Base-by-base conservation (phyloP, 306 rosid species). In the Casuarina glauca region DNA sequence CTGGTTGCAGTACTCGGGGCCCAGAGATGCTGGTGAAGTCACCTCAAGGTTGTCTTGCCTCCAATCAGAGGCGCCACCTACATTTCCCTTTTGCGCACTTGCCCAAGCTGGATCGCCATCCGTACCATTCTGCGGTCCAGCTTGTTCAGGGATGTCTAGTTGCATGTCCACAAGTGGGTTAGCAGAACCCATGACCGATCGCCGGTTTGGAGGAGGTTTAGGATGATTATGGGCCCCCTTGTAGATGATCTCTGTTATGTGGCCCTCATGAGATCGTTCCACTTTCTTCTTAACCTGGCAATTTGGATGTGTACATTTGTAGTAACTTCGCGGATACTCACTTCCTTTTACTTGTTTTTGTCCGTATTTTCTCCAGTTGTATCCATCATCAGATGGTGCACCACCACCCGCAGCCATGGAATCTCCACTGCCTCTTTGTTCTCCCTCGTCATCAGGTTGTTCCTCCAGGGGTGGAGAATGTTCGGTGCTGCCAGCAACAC, bases 281-380 rank as follows among this genome's bases (percentile, higher is more conserved):
- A 94, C 97, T 77, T 94, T 94, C 93, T 92, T 94, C 86, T 91
- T 94, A 52, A 94, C 98, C 58, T 62, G 94, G 83, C 98, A 94
- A 78, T 88, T 91, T 3, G 89, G 86, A 82, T 90, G 91, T 0
- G 98, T 94, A 80, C 98, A 94, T 80, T 94, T 94, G 87, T 91
- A 94, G 83, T 94, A 94, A 83, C 98, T 94, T 41, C 98, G 89
- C 0, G 98, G 98, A 75, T 82, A 94, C 87, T 94, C 98, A 4
- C 98, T 94, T 11, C 98, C 98, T 81, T 94, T 94, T 16, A 94
- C 98, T 74, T 92, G 98, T 87, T 94, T 94, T 70, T 94, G 98
- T 57, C 98, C 97, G 41, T 94, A 94, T 79, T 94, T 94, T 82
- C 98, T 92, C 98, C 98, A 94, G 74, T 91, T 94, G 79, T 90